Base-by-base conservation (phyloP, 257 asterid genomes). In the Prunella vulgaris region DNA sequence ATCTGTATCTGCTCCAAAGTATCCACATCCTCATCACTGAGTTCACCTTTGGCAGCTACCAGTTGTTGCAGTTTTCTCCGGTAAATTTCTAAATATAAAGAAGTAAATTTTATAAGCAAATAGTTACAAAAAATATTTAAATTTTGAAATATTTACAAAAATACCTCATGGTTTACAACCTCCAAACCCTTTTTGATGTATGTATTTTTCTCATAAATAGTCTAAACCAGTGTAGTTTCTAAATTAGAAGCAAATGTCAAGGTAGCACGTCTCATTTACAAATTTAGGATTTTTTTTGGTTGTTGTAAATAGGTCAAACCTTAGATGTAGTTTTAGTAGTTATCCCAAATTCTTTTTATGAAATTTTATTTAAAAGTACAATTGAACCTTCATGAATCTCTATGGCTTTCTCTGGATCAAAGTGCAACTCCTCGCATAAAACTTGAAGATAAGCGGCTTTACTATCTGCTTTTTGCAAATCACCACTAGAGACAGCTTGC, bases 381-480 rank as follows among this genome's bases (percentile, higher is more conserved):
- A 68, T 54, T 33, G 30, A 76, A 79, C 98, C 99, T 94, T 83
- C 82, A 86, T 94, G 99, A 77, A 91, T 89, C 79, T 84, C 85
- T 69, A 86, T 81, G 60, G 99, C 99, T 80, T 87, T 91, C 78
- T 89, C 88, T 1, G 97, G 93, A 84, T 91, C 95, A 75, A 94
- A 89, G 64, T 83, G 85, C 83, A 91, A 83, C 79, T 94, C 97
- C 79, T 94, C 99, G 58, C 99, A 94, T 30, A 94, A 87, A 69
- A 76, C 81, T 77, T 94, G 99, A 82, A 94, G 99, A 83, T 83
- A 83, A 70, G 93, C 90, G 70, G 99, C 99, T 86, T 94, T 94
- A 82, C 99, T 94, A 35, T 86, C 92, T 12, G 95, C 84, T 44
- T 84, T 86, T 30, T 60, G 79, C 78, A 94, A 78, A 46, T 86